Evolutionary conservation across 202 grass and related monocot genomes (phyloP).

Genomic region (Digitaria exilis): DNA sequence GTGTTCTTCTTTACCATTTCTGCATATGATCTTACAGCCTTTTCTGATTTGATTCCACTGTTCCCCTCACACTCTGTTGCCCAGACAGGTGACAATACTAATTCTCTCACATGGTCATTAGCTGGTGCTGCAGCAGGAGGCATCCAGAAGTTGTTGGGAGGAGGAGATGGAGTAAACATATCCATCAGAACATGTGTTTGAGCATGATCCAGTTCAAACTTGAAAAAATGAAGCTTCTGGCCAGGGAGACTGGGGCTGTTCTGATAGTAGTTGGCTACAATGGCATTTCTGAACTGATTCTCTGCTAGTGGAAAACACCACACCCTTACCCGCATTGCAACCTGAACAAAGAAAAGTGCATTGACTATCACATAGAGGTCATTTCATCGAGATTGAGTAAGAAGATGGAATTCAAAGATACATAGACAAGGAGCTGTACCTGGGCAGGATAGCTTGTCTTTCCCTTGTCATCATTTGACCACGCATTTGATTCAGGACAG

Average conservation of each 20-base stretch:
- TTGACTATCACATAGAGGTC: neutral
- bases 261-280: constrained; percentile 70
- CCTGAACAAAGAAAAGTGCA: constrained; percentile 44
- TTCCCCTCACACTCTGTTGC: too few species aligned
- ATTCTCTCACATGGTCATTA: too few species aligned
- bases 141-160: too few species aligned
- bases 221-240: too few species aligned
- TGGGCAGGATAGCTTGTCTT: constrained; percentile 84
- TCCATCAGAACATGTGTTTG: too few species aligned
- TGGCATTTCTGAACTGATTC: constrained; percentile 56
- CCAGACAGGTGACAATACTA: too few species aligned
- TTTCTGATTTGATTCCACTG: too few species aligned
- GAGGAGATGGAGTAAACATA: too few species aligned
- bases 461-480: constrained; percentile 59
- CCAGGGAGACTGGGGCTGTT: constrained; percentile 24
- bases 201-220: too few species aligned
- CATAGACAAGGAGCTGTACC: constrained; percentile 44
- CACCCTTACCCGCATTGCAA: constrained; percentile 50
- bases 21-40: too few species aligned
- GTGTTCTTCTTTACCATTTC: too few species aligned
- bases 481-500: constrained; percentile 77
- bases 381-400: constrained; percentile 32
- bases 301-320: constrained; percentile 60
- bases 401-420: constrained; percentile 18
- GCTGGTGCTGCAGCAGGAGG: too few species aligned